Base-by-base conservation (phyloP, 1,284 basidiomycete genomes). In the Bjerkandera adusta region DNA sequence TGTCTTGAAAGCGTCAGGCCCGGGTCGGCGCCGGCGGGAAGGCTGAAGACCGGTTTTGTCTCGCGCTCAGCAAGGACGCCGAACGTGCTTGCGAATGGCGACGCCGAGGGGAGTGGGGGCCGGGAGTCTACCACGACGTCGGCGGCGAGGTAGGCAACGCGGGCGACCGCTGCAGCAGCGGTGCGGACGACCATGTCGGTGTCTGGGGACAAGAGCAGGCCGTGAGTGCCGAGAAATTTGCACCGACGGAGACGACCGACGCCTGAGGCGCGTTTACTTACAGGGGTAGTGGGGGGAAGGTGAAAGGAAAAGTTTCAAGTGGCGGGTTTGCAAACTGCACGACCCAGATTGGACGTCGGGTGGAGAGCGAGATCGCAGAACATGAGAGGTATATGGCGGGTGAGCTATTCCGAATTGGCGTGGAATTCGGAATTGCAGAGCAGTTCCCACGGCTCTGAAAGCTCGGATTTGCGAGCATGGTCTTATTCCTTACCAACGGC, bases 61-160 rank as follows among this genome's bases (percentile, higher is more conserved):
- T 55, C 33, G 43, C 32, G n/a, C 36, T 30, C 43, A 5, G 56
- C 34, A 15, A 60, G 47, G 1, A 45, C 34, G 25, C 43, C 40
- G 43, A 50, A 52, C n/a, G 52, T 51, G 42, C 47, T 42, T 45
- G 57, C 54, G 56, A 76, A 77, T 5, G 55, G 55, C 2, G 75
- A 75, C 15, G 54, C 53, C 1, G 50, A 52, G 6, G 68, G 57
- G 15, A 63, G 55, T 5, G 70, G 57, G 3, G 78, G 71, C 36
- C 74, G 72, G 0, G 78, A 75, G 57, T 85, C 73, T 45, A 90
- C 66, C 15, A 89, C 55, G 39, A 77, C 67, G 60, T 87, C 85
- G 8, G 87, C 87, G 22, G 81, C 70, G 29, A 86, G 68, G 63
- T 75, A 82, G 13, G 83, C 85, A 52, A 90, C 74, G 24, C 85